phyloP scores from a whole-genome alignment of 495 filamentous ascomycete species.

The Hypoxylon trugodes region DNA sequence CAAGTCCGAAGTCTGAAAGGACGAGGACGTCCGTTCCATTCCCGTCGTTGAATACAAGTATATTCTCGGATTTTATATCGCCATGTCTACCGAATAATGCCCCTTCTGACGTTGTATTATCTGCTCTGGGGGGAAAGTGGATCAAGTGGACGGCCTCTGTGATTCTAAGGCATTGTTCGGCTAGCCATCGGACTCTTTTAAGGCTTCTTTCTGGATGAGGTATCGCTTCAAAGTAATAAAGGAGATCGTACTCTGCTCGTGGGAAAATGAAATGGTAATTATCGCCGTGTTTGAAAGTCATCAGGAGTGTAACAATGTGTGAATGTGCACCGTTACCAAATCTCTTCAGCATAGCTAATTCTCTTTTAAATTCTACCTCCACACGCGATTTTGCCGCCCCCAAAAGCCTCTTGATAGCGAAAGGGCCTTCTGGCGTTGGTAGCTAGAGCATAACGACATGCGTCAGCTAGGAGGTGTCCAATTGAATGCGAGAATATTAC shows the following conservation, averaged over 20 bases:
- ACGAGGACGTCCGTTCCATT: constrained; percentile 2
- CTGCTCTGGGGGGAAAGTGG: constrained; percentile 8
- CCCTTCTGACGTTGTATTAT: not conserved
- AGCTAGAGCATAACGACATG: not conserved
- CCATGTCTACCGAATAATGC: constrained; percentile 20
- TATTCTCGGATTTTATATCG: constrained; percentile 36
- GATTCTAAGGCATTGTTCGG: constrained; percentile 18
- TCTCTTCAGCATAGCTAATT: constrained; percentile 34
- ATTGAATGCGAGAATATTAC: not conserved
- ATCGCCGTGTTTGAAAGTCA: constrained; percentile 31
- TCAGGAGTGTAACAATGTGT: constrained; percentile 33
- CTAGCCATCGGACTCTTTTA: constrained; percentile 19
- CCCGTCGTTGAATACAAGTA: constrained; percentile 19
- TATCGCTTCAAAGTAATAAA: constrained; percentile 13
- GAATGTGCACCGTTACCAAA: constrained; percentile 25
- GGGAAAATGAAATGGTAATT: constrained; percentile 34
- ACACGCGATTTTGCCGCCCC: not conserved
- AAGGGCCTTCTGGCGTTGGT: constrained; percentile 5
- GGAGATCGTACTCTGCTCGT: constrained; percentile 32
- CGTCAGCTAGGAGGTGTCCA: not conserved
- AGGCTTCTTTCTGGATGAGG: not conserved
- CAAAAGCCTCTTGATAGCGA: constrained; percentile 8
- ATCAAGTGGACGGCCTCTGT: constrained; percentile 20
- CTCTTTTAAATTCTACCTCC: constrained; percentile 5
- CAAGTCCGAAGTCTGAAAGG: constrained; percentile 24